These are phyloP conservation scores for Suhomyces coccinellae DNA, from an alignment of 1,139 yeast species.

Conservation along the genomic window DNA sequence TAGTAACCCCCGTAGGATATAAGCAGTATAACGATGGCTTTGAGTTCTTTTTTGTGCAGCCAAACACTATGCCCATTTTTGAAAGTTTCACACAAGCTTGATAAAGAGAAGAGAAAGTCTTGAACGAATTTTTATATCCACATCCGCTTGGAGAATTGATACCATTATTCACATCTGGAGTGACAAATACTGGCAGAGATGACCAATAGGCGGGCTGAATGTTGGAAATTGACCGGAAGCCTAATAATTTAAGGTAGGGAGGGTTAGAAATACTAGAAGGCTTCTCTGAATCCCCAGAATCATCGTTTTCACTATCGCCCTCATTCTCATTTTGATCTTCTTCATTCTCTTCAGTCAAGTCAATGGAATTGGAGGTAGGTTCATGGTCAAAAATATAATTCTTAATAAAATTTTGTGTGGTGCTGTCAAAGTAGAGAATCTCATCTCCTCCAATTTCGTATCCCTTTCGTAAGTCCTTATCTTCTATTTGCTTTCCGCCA, in stretches of 20 bases:
- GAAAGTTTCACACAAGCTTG: constrained; percentile 53
- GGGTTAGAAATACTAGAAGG: constrained; percentile 23
- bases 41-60: constrained; percentile 55
- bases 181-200: constrained; percentile 58
- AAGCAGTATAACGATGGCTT: constrained; percentile 62
- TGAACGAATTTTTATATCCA: constrained; percentile 59
- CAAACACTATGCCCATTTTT: constrained; percentile 72
- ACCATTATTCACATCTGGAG: constrained; percentile 43
- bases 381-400: constrained; percentile 40
- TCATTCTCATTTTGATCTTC: neutral
- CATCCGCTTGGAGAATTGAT: constrained; percentile 24
- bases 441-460: constrained; percentile 29
- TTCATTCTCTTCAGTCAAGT: neutral
- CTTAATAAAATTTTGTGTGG: constrained; percentile 32
- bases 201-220: constrained; percentile 55
- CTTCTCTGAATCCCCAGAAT: constrained; percentile 12
- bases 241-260: constrained; percentile 56
- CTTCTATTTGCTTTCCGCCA: constrained; percentile 19
- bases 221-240: constrained; percentile 53
- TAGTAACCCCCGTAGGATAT: constrained; percentile 49
- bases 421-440: constrained; percentile 28
- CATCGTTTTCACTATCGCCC: constrained; percentile 13
- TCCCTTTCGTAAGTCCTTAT: constrained; percentile 25
- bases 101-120: constrained; percentile 69
- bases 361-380: constrained; percentile 7